Percentiles rank a stretch among this genome's conserved stretches.
Evolutionary conservation across 441 rosid genomes (phyloP).

Genomic region (Populus hybrid): DNA sequence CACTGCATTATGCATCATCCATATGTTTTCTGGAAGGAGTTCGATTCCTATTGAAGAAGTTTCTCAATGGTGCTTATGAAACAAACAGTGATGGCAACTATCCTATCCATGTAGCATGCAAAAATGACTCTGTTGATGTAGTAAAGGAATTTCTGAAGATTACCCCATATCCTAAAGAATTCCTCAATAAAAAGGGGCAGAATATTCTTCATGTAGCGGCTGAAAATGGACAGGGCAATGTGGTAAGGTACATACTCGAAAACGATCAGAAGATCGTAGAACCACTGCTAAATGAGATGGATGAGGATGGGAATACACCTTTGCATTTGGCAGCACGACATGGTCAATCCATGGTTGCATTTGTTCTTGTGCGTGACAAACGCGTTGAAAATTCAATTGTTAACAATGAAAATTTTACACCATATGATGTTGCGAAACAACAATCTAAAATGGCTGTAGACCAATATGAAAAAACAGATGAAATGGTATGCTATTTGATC

Average conservation of each 20-base stretch:
- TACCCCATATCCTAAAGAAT: no score
- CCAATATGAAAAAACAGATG: no score
- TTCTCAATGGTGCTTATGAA: neutral
- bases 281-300: constrained; percentile 21
- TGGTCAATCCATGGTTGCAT: no score
- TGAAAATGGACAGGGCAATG: neutral
- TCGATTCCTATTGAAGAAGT: neutral
- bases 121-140: constrained; percentile 11
- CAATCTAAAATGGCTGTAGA: no score
- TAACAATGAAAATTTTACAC: no score
- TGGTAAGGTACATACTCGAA: constrained; percentile 7
- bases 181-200: neutral
- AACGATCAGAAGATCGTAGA: neutral
- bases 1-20: constrained; percentile 7
- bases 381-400: no score
- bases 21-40: neutral
- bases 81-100: constrained; percentile 7
- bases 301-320: constrained; percentile 33
- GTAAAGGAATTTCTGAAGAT: constrained; percentile 14
- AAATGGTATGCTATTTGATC: no score
- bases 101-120: constrained; percentile 20
- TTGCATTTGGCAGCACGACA: constrained; percentile 31
- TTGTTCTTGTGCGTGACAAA: no score
- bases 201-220: constrained; percentile 31
- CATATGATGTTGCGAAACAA: no score